Conservation (phyloP, 371 early-diverging fungal species). For the Mortierella sp. region DNA sequence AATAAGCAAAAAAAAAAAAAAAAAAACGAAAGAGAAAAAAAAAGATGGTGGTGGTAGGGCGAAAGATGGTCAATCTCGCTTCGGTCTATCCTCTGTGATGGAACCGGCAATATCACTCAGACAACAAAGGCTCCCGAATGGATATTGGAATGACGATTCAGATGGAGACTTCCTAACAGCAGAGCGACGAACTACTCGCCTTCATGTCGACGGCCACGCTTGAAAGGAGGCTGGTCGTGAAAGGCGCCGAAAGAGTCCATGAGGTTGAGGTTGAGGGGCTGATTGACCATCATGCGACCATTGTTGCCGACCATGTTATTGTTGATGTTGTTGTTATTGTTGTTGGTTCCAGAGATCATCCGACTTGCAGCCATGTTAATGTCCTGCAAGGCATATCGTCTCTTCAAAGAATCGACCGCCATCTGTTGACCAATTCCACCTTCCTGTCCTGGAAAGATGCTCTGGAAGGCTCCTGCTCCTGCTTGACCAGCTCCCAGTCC, state of each 20-base stretch:
- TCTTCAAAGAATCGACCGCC: conserved; percentile 46
- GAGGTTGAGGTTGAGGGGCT: conserved; percentile 23
- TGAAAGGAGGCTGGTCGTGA: conserved; percentile 51
- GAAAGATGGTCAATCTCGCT: background rate
- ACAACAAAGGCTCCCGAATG: background rate
- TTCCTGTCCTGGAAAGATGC: conserved; percentile 48
- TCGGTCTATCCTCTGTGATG: background rate
- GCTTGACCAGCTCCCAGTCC: conserved; percentile 32
- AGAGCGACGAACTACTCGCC: conserved; percentile 25
- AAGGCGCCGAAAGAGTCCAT: conserved; percentile 45
- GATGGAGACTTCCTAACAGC: background rate
- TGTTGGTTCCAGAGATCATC: conserved; percentile 34
- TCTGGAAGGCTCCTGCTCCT: conserved; percentile 24
- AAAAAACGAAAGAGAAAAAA: background rate
- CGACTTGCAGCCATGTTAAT: conserved; percentile 39
- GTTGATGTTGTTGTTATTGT: conserved; percentile 3
- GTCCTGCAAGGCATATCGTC: conserved; percentile 51
- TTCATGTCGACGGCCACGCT: conserved; percentile 50
- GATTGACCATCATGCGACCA: conserved; percentile 21
- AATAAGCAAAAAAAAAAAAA: background rate
- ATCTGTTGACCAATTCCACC: conserved; percentile 57
- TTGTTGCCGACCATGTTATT: background rate
- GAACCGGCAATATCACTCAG: background rate
- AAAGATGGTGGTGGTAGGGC: background rate
- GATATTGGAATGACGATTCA: background rate